A percentile compares a stretch with the other conserved stretches of the same genome.
Conservation (phyloP, 768 basidiomycete genomes). For the Boletus rubescentipes region DNA sequence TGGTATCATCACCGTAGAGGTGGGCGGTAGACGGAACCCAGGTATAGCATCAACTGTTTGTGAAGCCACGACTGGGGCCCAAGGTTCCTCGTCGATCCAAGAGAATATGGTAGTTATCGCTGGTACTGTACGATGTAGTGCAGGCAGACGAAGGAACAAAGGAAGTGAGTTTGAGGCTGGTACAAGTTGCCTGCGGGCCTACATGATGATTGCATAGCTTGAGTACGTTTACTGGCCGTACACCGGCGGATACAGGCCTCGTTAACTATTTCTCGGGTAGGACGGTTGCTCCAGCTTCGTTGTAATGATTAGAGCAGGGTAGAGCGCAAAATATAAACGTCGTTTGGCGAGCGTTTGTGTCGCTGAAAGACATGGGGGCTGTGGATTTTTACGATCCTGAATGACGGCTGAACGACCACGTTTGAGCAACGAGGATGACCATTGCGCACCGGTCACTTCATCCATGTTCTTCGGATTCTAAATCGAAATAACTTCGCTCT, state of each 20-base stretch:
- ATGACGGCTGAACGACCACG: too few species aligned
- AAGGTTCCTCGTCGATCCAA: background rate
- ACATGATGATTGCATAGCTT: background rate
- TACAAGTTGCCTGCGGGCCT: background rate
- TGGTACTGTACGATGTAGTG: background rate
- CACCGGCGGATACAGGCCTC: background rate
- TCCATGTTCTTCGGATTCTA: too few species aligned
- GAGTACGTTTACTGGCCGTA: background rate
- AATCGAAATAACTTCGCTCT: too few species aligned
- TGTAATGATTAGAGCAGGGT: background rate
- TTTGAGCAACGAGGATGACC: too few species aligned
- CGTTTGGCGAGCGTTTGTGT: background rate
- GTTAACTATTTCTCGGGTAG: too few species aligned
- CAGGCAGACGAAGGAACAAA: background rate
- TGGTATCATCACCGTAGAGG: background rate
- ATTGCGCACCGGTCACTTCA: too few species aligned
- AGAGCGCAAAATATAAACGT: background rate
- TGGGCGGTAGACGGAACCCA: background rate
- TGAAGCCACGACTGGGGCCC: background rate
- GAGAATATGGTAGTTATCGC: background rate
- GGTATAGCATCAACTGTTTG: background rate
- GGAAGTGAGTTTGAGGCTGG: background rate
- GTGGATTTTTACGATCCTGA: too few species aligned
- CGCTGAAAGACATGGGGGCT: background rate
- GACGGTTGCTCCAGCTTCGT: too few species aligned